Percentiles rank a stretch among this genome's conserved stretches.
phyloP scores from a whole-genome alignment of 257 asterid species.

The Capsicum baccatum region DNA sequence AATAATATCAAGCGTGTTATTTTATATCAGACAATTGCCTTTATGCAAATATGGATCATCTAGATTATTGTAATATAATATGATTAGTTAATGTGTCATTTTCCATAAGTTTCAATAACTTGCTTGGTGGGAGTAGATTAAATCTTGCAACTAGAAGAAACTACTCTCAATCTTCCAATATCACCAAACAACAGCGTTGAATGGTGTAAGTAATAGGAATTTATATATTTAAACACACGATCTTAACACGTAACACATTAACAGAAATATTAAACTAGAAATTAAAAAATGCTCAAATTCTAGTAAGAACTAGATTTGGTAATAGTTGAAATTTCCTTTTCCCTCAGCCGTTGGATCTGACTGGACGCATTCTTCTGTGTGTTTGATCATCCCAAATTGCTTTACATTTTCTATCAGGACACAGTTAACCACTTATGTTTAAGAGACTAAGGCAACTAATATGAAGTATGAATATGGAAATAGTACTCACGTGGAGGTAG shows the following conservation, averaged over 20 bases:
- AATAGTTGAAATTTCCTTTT: slow-evolving; percentile 22
- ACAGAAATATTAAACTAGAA: not conserved
- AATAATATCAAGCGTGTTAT: not conserved
- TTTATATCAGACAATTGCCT: not conserved
- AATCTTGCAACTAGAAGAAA: slow-evolving; percentile 16
- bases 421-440: not conserved
- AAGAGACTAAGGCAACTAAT: not conserved
- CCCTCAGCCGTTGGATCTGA: slow-evolving; percentile 25
- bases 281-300: not conserved
- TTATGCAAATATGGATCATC: not conserved
- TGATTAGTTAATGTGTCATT: slow-evolving; percentile 25
- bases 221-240: not conserved
- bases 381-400: not conserved
- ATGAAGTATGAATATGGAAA: slow-evolving; percentile 1
- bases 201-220: not conserved
- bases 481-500: not conserved
- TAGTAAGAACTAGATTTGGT: not conserved
- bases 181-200: slow-evolving; percentile 25
- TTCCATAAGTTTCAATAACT: slow-evolving; percentile 9
- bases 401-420: not conserved
- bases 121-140: slow-evolving; percentile 26
- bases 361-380: not conserved
- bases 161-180: not conserved
- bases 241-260: slow-evolving; percentile 19
- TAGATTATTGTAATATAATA: not conserved